A percentile compares a stretch with the other conserved stretches of the same genome.
These are phyloP conservation scores for Uronychia setigera DNA, from an alignment of 73 alveolate genomes.

Conservation along the genomic window DNA sequence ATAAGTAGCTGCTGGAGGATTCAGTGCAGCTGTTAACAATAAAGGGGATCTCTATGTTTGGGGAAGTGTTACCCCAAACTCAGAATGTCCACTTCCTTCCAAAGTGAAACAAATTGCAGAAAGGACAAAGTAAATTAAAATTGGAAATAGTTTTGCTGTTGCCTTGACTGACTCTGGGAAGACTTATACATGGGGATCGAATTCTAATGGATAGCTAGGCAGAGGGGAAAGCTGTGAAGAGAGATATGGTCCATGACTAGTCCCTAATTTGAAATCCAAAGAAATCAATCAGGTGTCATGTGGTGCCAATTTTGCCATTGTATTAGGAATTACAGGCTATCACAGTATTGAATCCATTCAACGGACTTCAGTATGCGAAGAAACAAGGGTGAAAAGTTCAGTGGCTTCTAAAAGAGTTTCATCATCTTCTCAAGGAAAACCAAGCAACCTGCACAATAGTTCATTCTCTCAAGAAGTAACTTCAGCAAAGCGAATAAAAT, in stretches of 20 bases:
- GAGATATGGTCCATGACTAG: slow-evolving; percentile 19
- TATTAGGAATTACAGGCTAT: slow-evolving; percentile 38
- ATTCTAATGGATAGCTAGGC: slow-evolving; percentile 57
- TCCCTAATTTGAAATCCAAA: slow-evolving; percentile 7
- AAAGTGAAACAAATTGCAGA: background rate
- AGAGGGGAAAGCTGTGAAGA: slow-evolving; percentile 19
- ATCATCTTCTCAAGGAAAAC: too few relatives aligned
- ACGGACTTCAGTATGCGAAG: background rate
- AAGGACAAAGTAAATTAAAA: too few relatives aligned
- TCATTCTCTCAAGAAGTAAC: background rate
- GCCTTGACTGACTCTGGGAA: background rate
- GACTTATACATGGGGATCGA: slow-evolving; percentile 2
- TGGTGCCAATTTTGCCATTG: slow-evolving; percentile 57
- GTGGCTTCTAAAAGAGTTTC: too few relatives aligned
- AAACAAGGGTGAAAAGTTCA: too few relatives aligned
- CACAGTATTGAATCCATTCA: background rate
- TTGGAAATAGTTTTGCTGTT: background rate
- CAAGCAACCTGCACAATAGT: too few relatives aligned
- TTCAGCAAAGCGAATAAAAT: background rate
- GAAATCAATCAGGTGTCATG: slow-evolving; percentile 44
- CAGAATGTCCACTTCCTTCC: background rate
- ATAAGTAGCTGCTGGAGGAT: background rate
- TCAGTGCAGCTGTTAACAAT: slow-evolving; percentile 23
- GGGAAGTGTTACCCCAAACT: slow-evolving; percentile 17
- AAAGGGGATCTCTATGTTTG: slow-evolving; percentile 56